Evolutionary conservation across 2,329 filamentous ascomycete genomes (phyloP).

Genomic region (Hypoxylon sp.): DNA sequence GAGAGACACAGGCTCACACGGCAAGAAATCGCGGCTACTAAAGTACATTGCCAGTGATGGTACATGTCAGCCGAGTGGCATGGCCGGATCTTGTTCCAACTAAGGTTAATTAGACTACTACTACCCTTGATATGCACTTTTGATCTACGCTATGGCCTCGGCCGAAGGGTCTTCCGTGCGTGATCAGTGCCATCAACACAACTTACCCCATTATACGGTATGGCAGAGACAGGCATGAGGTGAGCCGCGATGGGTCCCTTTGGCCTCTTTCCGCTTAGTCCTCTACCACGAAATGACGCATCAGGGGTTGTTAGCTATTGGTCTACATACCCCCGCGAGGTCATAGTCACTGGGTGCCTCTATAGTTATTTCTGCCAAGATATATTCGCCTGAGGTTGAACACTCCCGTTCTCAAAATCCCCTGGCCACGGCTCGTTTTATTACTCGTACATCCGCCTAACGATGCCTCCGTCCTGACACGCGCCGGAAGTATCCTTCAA

Average conservation of each 20-base stretch:
- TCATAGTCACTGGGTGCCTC: conserved; percentile 10
- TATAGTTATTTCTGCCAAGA: conserved; percentile 37
- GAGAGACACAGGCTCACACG: conserved; percentile 32
- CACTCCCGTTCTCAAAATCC: conserved; percentile 39
- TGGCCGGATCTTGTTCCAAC: conserved; percentile 39
- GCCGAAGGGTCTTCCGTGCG: conserved; percentile 46
- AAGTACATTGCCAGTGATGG: conserved; percentile 31
- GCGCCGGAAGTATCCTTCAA: conserved; percentile 56
- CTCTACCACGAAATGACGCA: conserved; percentile 15
- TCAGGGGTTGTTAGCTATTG: conserved; percentile 22
- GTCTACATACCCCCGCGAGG: conserved; percentile 17
- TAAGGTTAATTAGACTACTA: conserved; percentile 41
- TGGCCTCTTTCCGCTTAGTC: conserved; percentile 7
- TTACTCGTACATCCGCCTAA: conserved; percentile 41
- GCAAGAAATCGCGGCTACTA: conserved; percentile 11
- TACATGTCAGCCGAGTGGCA: conserved; percentile 32
- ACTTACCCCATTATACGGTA: conserved; percentile 30
- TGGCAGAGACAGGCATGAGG: conserved; percentile 20
- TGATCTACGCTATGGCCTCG: conserved; percentile 44
- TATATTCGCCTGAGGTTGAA: conserved; percentile 29
- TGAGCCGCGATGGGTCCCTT: conserved; percentile 18
- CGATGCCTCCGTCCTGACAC: conserved; percentile 56
- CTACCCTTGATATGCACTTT: conserved; percentile 27
- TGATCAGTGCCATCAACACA: conserved; percentile 40
- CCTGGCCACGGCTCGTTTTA: conserved; percentile 49